Conservation (phyloP, 805 yeast species). For the Yamadazyma akitaensis region DNA sequence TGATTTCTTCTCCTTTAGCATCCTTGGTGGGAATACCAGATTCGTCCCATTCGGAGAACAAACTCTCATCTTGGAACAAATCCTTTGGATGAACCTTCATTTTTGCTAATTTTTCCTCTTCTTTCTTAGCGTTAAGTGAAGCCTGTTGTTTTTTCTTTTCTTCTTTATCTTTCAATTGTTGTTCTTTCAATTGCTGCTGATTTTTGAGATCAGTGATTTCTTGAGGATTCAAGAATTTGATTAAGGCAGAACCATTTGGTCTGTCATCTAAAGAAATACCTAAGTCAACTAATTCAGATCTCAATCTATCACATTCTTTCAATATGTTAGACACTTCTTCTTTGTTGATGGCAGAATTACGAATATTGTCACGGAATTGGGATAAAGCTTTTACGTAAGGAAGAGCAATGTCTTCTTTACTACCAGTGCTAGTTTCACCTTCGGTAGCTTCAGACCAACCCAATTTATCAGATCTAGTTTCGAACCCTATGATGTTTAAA, state of each 20-base stretch:
- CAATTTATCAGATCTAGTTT: conserved; percentile 59
- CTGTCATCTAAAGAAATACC: conserved; percentile 91
- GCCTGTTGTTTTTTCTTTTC: conserved; percentile 53
- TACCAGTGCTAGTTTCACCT: conserved; percentile 13
- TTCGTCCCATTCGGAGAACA: conserved; percentile 77
- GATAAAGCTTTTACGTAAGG: conserved; percentile 81
- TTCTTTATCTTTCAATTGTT: conserved; percentile 56
- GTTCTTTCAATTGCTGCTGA: conserved; percentile 61
- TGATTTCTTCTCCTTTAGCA: conserved; percentile 72
- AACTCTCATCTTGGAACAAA: conserved; percentile 58
- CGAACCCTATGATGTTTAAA: conserved; percentile 72
- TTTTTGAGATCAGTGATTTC: conserved; percentile 65
- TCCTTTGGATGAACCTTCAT: conserved; percentile 68
- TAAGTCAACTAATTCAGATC: conserved; percentile 67
- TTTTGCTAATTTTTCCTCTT: conserved; percentile 58
- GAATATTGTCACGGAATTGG: conserved; percentile 76
- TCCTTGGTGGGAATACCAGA: conserved; percentile 79
- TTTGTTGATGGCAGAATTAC: conserved; percentile 65
- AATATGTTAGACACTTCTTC: conserved; percentile 53
- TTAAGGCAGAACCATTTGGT: conserved; percentile 71
- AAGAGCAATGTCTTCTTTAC: conserved; percentile 63
- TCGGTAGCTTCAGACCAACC: conserved; percentile 67
- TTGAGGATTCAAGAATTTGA: conserved; percentile 69
- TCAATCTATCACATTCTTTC: conserved; percentile 66
- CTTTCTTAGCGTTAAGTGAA: conserved; percentile 55